Evolutionary conservation across 1,284 basidiomycete genomes (phyloP).

Genomic region (Malassezia vespertilionis): DNA sequence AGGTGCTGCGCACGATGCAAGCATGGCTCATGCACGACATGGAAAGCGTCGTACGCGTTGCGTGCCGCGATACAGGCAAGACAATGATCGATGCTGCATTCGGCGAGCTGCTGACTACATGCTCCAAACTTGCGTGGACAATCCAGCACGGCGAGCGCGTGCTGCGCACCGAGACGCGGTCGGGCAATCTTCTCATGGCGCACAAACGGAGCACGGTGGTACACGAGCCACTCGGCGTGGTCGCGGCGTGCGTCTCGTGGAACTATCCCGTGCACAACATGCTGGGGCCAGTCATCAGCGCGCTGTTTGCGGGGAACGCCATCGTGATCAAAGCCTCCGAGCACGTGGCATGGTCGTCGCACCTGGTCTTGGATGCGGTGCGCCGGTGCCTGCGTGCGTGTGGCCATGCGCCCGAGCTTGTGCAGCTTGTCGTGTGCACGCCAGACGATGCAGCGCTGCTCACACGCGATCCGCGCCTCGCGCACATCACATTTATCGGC

Average conservation of each 20-base stretch:
- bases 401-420: slow-evolving; percentile 61
- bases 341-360: slow-evolving; percentile 36
- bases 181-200: slow-evolving; percentile 62
- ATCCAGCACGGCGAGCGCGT: slow-evolving; percentile 28
- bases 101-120: slow-evolving; percentile 40
- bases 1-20: slow-evolving; percentile 70
- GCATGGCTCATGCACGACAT: slow-evolving; percentile 83
- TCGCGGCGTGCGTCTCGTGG: slow-evolving; percentile 87
- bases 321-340: slow-evolving; percentile 71
- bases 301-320: slow-evolving; percentile 78
- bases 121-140: slow-evolving; percentile 39
- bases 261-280: slow-evolving; percentile 65
- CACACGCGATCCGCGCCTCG: slow-evolving; percentile 67
- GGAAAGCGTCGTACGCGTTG: slow-evolving; percentile 72
- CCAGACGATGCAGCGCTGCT: slow-evolving; percentile 73
- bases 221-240: slow-evolving; percentile 86
- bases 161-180: slow-evolving; percentile 23
- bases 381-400: slow-evolving; percentile 52
- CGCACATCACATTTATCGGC: slow-evolving; percentile 71
- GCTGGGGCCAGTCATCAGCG: slow-evolving; percentile 80
- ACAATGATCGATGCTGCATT: slow-evolving; percentile 57
- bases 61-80: slow-evolving; percentile 88
- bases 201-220: slow-evolving; percentile 71
- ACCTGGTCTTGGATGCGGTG: slow-evolving; percentile 54
- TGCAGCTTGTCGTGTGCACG: slow-evolving; percentile 61